Conservation (phyloP, 2,329 filamentous ascomycete species). For the Colletotrichum trifolii region DNA sequence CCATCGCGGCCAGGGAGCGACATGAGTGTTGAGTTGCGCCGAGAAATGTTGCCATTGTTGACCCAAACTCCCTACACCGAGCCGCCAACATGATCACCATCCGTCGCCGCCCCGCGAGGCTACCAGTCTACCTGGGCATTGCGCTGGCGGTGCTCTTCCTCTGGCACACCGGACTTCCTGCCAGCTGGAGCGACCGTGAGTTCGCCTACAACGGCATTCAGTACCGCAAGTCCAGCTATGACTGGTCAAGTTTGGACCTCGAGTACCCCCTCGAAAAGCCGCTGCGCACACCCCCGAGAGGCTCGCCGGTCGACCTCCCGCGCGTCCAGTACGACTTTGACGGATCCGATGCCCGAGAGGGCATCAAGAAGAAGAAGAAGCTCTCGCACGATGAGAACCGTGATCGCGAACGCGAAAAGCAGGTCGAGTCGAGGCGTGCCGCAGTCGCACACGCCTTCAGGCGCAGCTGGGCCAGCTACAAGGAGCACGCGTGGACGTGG, state of each 20-base stretch:
- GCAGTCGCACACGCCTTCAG: constrained; percentile 53
- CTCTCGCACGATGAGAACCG: constrained; percentile 49
- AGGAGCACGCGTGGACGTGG: constrained; percentile 64
- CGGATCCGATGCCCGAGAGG: constrained; percentile 31
- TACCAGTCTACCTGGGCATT: constrained; percentile 33
- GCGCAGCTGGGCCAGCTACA: constrained; percentile 64
- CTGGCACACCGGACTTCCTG: constrained; percentile 30
- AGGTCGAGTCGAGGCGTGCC: constrained; percentile 47
- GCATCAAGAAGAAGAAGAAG: constrained; percentile 35
- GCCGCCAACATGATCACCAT: constrained; percentile 38
- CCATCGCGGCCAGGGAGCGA: constrained; percentile 16
- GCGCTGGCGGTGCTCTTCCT: constrained; percentile 25
- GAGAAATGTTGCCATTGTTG: constrained; percentile 33
- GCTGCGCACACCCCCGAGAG: constrained; percentile 48
- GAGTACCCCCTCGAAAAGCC: constrained; percentile 47
- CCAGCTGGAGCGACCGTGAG: constrained; percentile 14
- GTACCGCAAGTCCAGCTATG: constrained; percentile 44
- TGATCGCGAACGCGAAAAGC: constrained; percentile 18
- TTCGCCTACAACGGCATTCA: constrained; percentile 26
- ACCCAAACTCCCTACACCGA: constrained; percentile 20
- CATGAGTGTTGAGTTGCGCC: constrained; percentile 28
- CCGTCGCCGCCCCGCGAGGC: constrained; percentile 34
- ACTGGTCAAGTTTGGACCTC: constrained; percentile 49
- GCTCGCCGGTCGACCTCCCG: constrained; percentile 42
- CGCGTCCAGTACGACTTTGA: constrained; percentile 46